Conservation (phyloP, 768 basidiomycete genomes). For the Lentinula guzmanii region DNA sequence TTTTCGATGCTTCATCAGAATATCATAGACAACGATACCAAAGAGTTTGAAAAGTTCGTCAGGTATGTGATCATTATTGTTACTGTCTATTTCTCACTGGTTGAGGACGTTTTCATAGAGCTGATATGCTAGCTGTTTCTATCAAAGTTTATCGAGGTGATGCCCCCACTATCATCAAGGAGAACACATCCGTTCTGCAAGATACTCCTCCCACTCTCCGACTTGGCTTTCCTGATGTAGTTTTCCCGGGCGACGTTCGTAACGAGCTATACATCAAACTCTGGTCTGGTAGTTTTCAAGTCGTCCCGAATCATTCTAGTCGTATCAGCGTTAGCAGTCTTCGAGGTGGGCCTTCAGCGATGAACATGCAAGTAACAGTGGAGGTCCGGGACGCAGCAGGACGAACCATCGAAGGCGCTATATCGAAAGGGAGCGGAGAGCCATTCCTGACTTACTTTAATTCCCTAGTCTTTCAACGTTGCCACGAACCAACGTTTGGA, state of each 20-base stretch:
- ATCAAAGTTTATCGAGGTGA: conserved; percentile 88
- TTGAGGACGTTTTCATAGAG: conserved; percentile 36
- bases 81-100: not conserved
- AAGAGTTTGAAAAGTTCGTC: conserved; percentile 78
- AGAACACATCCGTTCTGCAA: conserved; percentile 79
- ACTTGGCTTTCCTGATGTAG: conserved; percentile 93
- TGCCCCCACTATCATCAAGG: conserved; percentile 62
- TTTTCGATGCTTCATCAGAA: conserved; percentile 96
- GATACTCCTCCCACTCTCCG: conserved; percentile 79
- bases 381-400: conserved; percentile 81
- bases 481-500: conserved; percentile 85
- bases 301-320: conserved; percentile 40
- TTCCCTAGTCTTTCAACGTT: conserved; percentile 88
- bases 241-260: conserved; percentile 86
- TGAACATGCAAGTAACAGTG: conserved; percentile 85
- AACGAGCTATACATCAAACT: conserved; percentile 96
- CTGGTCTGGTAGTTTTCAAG: conserved; percentile 86
- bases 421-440: conserved; percentile 85
- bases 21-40: conserved; percentile 73
- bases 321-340: conserved; percentile 57
- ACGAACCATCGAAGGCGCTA: conserved; percentile 56
- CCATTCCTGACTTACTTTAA: conserved; percentile 73
- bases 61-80: conserved; percentile 41
- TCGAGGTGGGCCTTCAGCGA: conserved; percentile 46
- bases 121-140: conserved; percentile 81